These are phyloP conservation scores for Colletotrichum lini DNA, from an alignment of 2,329 filamentous ascomycete genomes.

Conservation along the genomic window DNA sequence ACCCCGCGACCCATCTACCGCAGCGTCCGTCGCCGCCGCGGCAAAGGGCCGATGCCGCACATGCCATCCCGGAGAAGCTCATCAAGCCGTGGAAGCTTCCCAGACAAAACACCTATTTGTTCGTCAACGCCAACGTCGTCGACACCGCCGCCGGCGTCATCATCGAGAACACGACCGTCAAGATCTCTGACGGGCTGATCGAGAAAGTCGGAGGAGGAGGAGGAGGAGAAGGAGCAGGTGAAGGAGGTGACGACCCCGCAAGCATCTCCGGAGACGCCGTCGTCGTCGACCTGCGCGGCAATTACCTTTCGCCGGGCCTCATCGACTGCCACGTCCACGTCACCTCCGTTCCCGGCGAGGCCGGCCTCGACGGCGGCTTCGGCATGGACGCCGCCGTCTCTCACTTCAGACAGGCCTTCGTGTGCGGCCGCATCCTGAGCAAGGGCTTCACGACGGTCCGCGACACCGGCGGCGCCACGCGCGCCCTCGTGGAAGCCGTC, in stretches of 20 bases:
- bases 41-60: conserved; percentile 4
- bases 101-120: conserved; percentile 50
- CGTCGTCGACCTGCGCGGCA: conserved; percentile 46
- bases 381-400: conserved; percentile 53
- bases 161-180: conserved; percentile 49
- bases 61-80: conserved; percentile 43
- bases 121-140: conserved; percentile 61
- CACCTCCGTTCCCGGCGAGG: conserved; percentile 49
- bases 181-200: conserved; percentile 54
- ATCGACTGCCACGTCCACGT: conserved; percentile 54
- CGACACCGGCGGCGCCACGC: conserved; percentile 70
- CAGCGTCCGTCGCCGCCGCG: background rate
- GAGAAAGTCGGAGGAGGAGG: conserved; percentile 43
- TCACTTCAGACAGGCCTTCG: conserved; percentile 62
- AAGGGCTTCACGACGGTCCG: conserved; percentile 72
- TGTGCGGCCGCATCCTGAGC: conserved; percentile 64
- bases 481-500: conserved; percentile 70
- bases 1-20: background rate
- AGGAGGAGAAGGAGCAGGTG: too few species aligned
- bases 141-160: conserved; percentile 55
- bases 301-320: conserved; percentile 52
- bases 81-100: conserved; percentile 55
- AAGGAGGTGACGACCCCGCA: background rate
- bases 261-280: conserved; percentile 14
- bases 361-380: conserved; percentile 46